phyloP scores from a whole-genome alignment of 345 rosid genomes.

The Bruguiera sexangula region DNA sequence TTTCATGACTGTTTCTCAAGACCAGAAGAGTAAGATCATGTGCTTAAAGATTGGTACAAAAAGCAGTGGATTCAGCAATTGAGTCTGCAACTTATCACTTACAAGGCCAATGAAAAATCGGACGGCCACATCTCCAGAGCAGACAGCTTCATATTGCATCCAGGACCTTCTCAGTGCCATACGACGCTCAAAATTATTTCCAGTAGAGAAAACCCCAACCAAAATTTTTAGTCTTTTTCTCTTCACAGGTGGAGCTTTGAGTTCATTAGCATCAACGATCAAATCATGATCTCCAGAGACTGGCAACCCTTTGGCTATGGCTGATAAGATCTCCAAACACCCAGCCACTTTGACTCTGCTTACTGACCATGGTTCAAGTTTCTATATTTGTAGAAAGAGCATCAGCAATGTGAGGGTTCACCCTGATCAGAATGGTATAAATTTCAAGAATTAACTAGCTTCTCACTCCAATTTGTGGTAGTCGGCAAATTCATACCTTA shows the following conservation, averaged over 20 bases:
- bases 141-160: conserved; percentile 78
- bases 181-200: conserved; percentile 83
- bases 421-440: conserved; percentile 6
- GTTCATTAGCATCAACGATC: conserved; percentile 50
- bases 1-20: background rate
- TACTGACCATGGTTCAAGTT: conserved; percentile 80
- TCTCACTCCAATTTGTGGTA: conserved; percentile 6
- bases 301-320: conserved; percentile 69
- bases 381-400: conserved; percentile 39
- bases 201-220: conserved; percentile 85
- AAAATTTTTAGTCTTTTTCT: conserved; percentile 51
- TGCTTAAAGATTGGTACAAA: background rate
- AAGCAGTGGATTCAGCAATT: too few species aligned
- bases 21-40: background rate
- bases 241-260: conserved; percentile 60
- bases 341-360: conserved; percentile 58
- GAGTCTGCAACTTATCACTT: conserved; percentile 31
- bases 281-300: conserved; percentile 60
- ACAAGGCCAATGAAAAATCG: conserved; percentile 89
- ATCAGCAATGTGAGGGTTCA: conserved; percentile 1
- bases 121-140: conserved; percentile 73
- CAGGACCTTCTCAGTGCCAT: conserved; percentile 91
- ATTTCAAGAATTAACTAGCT: background rate
- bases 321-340: conserved; percentile 55
- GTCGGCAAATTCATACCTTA: conserved; percentile 34